A percentile compares a stretch with the other conserved stretches of the same genome.
These are phyloP conservation scores for Ceratobasidium sp. DNA, from an alignment of 1,284 basidiomycete genomes.

Conservation along the genomic window DNA sequence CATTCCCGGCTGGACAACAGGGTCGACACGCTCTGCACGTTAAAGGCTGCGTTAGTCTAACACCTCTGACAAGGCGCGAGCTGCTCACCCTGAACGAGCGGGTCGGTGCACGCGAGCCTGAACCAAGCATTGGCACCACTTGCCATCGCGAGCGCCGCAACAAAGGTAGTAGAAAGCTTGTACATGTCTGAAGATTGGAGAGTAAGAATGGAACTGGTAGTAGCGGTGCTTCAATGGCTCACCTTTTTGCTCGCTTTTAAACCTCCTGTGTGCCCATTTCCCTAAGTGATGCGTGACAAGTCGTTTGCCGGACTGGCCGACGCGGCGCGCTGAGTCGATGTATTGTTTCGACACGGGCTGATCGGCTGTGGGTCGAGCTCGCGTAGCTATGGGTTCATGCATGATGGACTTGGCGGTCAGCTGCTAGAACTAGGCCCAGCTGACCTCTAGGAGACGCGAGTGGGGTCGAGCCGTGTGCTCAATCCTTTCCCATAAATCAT, in stretches of 20 bases:
- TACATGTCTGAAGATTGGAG: conserved; percentile 17
- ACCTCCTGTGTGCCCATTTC: background rate
- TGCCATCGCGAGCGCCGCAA: conserved; percentile 48
- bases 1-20: conserved; percentile 58
- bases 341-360: background rate
- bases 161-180: conserved; percentile 22
- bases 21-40: conserved; percentile 58
- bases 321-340: background rate
- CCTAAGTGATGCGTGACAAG: background rate
- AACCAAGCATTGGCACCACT: conserved; percentile 57
- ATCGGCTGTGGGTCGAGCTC: conserved; percentile 14
- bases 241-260: background rate
- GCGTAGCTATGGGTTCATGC: conserved; percentile 3
- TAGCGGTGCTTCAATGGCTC: conserved; percentile 1
- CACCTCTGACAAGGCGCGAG: background rate
- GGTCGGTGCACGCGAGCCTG: conserved; percentile 58
- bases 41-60: background rate
- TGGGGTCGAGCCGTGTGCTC: background rate
- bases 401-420: background rate
- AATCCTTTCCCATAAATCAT: background rate
- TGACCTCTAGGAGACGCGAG: background rate
- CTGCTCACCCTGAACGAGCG: conserved; percentile 53
- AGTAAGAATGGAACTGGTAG: background rate
- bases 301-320: background rate
- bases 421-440: background rate